A percentile compares a stretch with the other conserved stretches of the same genome.
These are phyloP conservation scores for Aaosphaeria pasadenensis DNA, from an alignment of 2,329 filamentous ascomycete genomes.

Conservation along the genomic window DNA sequence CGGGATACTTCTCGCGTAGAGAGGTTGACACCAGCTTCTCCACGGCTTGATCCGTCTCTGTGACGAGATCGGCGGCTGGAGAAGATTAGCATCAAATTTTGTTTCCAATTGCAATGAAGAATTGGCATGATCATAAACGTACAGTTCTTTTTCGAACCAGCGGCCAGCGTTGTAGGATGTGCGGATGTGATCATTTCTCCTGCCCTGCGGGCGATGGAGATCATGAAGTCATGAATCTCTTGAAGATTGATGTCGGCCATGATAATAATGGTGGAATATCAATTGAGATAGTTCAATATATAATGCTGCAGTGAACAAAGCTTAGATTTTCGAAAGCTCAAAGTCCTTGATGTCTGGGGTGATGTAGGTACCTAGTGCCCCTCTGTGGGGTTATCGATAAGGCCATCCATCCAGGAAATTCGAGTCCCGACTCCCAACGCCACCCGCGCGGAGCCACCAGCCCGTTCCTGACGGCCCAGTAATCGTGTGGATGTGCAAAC, in stretches of 20 bases:
- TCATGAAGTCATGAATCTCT: constrained; percentile 49
- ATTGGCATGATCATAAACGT: constrained; percentile 2
- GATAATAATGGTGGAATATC: constrained; percentile 2
- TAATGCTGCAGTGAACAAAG: neutral
- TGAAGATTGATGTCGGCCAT: constrained; percentile 42
- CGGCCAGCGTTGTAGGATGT: constrained; percentile 38
- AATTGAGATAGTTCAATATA: neutral
- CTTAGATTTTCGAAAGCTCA: neutral
- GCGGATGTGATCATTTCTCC: constrained; percentile 47
- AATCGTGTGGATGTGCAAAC: no score
- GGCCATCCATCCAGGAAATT: no score
- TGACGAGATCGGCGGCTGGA: constrained; percentile 59
- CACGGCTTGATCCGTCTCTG: constrained; percentile 61
- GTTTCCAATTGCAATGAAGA: neutral
- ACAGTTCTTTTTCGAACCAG: constrained; percentile 51
- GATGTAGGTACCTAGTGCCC: neutral
- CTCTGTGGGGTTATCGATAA: no score
- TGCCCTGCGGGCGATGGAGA: constrained; percentile 44
- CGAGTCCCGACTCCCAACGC: no score
- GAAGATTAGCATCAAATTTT: neutral
- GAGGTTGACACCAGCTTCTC: constrained; percentile 55
- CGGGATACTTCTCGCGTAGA: constrained; percentile 51
- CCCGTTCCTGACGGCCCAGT: no score
- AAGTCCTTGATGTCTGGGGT: neutral
- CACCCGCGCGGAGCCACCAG: no score